Base-by-base conservation (phyloP, 2,329 filamentous ascomycete genomes). In the Aschersonia sp. region DNA sequence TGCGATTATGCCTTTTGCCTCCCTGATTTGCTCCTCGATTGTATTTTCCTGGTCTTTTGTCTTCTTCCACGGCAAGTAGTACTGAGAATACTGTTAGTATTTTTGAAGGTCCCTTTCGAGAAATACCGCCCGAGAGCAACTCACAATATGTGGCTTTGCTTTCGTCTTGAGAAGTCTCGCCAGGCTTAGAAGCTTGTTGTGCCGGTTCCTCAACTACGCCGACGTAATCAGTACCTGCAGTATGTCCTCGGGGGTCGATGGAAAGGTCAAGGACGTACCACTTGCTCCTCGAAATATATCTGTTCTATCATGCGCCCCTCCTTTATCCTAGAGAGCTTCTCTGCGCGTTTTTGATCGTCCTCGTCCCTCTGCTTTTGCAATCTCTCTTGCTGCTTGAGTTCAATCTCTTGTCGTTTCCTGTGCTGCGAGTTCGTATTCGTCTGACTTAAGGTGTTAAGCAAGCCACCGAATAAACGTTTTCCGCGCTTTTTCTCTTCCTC, bases 31-130 rank as follows among this genome's bases (percentile, higher is more conserved):
- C 5, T 74, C 68, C 43, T 81, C 74, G 59, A 95, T 85, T 9
- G 64, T 70, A 5, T 79, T 74, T 62, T 89, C 78, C 61, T 95
- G 83, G 43, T 77, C 72, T 5, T 69, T 62, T 32, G 77, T 79
- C 48, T 85, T 71, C 55, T 87, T 80, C 83, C 84, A 94, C 1
- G 90, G 90, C 43, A 83, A 81, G 63, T 92, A 95, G 62, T 84
- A 90, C 87, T 95, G 48, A 32, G 30, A 4, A 6, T 12, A n/a
- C 5, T 6, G 5, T 11, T 14, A 7, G 7, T 12, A 7, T 14
- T 11, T 7, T 12, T 7, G 14, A 8, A 9, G 39, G 4, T 10
- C 11, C 14, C n/a, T 22, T 6, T n/a, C 42, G 8, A 9, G 29
- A 8, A 30, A 11, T 10, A 5, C 5, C 42, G 31, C 10, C 22